These are phyloP conservation scores for Lepiota brunneoincarnata DNA, from an alignment of 768 basidiomycete species.

Conservation along the genomic window DNA sequence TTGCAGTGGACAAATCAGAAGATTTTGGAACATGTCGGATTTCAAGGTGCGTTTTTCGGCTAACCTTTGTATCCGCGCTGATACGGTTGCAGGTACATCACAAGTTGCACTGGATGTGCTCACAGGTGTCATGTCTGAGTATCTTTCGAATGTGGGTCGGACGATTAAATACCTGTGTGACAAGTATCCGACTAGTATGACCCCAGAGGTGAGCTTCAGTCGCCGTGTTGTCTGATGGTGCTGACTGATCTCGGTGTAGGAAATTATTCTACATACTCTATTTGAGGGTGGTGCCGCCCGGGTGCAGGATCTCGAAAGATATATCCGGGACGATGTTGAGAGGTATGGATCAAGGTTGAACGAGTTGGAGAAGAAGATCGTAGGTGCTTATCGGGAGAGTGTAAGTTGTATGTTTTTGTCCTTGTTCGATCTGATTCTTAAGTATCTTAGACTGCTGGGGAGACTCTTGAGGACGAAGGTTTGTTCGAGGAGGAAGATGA, in stretches of 20 bases:
- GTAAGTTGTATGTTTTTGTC: constrained; percentile 38
- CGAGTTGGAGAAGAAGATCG: constrained; percentile 86
- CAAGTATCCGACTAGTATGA: constrained; percentile 78
- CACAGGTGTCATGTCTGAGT: constrained; percentile 74
- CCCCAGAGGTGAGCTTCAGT: constrained; percentile 64
- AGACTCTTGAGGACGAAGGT: constrained; percentile 48
- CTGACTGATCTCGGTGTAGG: constrained; percentile 40
- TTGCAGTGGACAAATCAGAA: constrained; percentile 71
- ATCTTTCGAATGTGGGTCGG: constrained; percentile 80
- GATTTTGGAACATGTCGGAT: constrained; percentile 86
- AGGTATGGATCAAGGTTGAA: constrained; percentile 72
- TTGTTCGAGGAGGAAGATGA: constrained; percentile 50
- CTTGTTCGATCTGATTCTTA: not conserved
- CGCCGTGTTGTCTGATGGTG: not conserved
- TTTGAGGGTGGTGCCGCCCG: constrained; percentile 85
- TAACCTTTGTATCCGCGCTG: not conserved
- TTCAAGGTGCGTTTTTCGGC: constrained; percentile 65
- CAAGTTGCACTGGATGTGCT: constrained; percentile 75
- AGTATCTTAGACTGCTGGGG: constrained; percentile 33
- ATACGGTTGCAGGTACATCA: constrained; percentile 56
- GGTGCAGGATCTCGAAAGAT: constrained; percentile 77
- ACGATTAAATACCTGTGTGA: constrained; percentile 82
- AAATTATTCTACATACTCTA: constrained; percentile 89
- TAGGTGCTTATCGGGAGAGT: constrained; percentile 77
- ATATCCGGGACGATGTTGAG: constrained; percentile 86